Percentiles rank a stretch among this genome's conserved stretches.
Conservation (phyloP, 768 basidiomycete genomes). For the Tubosaeta sp. region DNA sequence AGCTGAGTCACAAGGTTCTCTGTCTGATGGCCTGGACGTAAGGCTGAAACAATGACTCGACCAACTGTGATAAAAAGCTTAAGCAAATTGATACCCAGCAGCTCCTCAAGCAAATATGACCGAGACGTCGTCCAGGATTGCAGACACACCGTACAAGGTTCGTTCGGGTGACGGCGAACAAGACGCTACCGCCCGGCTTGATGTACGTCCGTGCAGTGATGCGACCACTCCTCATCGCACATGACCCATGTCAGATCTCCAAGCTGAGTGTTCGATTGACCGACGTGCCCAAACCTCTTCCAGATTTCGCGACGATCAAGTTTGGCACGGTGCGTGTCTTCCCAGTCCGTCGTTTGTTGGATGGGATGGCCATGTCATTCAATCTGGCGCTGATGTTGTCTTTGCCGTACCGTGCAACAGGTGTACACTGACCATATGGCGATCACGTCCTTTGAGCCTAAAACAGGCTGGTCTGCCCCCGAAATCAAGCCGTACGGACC, state of each 20-base stretch:
- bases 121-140: background rate
- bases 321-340: slow-evolving; percentile 53
- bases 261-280: slow-evolving; percentile 47
- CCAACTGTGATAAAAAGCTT: background rate
- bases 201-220: slow-evolving; percentile 14
- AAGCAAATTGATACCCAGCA: background rate
- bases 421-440: slow-evolving; percentile 80
- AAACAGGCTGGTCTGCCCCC: slow-evolving; percentile 64
- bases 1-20: background rate
- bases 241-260: slow-evolving; percentile 42
- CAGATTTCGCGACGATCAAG: slow-evolving; percentile 40
- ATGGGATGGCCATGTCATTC: background rate
- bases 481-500: slow-evolving; percentile 70
- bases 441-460: slow-evolving; percentile 56
- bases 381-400: background rate
- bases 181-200: slow-evolving; percentile 7
- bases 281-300: slow-evolving; percentile 47
- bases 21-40: background rate
- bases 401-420: slow-evolving; percentile 27
- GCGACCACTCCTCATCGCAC: background rate
- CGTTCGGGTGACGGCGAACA: background rate
- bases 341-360: background rate
- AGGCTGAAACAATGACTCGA: background rate
- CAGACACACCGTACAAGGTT: slow-evolving; percentile 2
- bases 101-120: slow-evolving; percentile 1